Evolutionary conservation across 1,284 basidiomycete genomes (phyloP).

Genomic region (Moniliella sp.): DNA sequence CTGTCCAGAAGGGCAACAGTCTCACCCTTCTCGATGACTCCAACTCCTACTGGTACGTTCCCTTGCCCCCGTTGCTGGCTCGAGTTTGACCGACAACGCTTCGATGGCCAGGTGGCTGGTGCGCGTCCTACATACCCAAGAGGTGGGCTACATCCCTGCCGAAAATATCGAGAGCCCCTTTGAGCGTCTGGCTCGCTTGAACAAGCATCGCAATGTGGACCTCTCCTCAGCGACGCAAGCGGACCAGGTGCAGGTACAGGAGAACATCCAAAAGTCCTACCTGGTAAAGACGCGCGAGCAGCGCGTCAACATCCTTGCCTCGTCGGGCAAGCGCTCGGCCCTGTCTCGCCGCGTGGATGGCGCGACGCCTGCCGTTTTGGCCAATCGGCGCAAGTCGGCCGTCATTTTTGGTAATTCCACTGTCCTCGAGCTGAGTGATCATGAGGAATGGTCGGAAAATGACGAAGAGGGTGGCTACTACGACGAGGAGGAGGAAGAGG

Average conservation of each 20-base stretch:
- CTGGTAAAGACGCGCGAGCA: constrained; percentile 23
- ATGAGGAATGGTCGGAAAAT: constrained; percentile 22
- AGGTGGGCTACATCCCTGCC: constrained; percentile 96
- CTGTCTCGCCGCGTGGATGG: constrained; percentile 20
- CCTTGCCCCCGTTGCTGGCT: too few species aligned
- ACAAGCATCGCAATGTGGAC: constrained; percentile 93
- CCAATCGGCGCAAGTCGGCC: constrained; percentile 13
- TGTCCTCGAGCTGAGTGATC: constrained; percentile 28
- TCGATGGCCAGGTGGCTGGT: constrained; percentile 19
- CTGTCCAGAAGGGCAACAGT: constrained; percentile 32
- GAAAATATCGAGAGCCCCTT: constrained; percentile 98
- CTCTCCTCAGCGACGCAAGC: constrained; percentile 29
- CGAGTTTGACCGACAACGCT: too few species aligned
- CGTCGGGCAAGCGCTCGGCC: constrained; percentile 30
- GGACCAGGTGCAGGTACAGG: constrained; percentile 25
- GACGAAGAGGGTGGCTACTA: constrained; percentile 4
- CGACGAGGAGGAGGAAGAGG: constrained; percentile 12
- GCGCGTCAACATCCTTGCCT: constrained; percentile 10
- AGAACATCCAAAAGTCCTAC: constrained; percentile 13
- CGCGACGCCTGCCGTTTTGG: constrained; percentile 6
- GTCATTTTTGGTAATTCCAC: constrained; percentile 26
- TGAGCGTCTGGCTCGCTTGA: constrained; percentile 75
- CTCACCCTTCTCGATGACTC: constrained; percentile 32
- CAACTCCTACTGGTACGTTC: constrained; percentile 26
- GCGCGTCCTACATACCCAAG: constrained; percentile 42